A percentile compares a stretch with the other conserved stretches of the same genome.
Evolutionary conservation across 192 early-diverging fungal species (phyloP).

Genomic region (Cladochytrium replicatum): DNA sequence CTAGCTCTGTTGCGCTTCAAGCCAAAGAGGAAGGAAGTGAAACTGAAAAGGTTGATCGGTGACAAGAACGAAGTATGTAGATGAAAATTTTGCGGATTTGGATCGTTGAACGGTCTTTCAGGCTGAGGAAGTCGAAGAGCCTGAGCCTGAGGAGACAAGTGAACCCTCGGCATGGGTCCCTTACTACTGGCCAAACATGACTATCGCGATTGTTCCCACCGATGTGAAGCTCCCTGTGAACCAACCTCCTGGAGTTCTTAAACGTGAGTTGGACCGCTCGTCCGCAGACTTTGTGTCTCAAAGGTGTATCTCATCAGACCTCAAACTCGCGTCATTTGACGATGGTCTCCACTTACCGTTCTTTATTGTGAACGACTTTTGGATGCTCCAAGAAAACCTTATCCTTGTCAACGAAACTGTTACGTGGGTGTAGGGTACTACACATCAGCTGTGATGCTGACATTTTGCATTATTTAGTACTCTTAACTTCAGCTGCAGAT

Average conservation of each 20-base stretch:
- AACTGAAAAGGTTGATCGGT: conserved; percentile 32
- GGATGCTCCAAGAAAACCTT: conserved; percentile 59
- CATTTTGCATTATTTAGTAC: conserved; percentile 16
- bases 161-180: conserved; percentile 41
- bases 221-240: conserved; percentile 32
- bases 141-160: background rate
- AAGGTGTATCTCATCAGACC: too few species aligned
- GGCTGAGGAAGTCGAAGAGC: background rate
- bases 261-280: conserved; percentile 28
- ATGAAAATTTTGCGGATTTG: too few species aligned
- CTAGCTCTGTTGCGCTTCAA: conserved; percentile 7
- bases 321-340: too few species aligned
- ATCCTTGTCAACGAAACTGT: conserved; percentile 64
- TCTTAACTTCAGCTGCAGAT: conserved; percentile 56
- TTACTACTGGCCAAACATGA: conserved; percentile 74
- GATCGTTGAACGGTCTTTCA: background rate
- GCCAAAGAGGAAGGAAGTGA: conserved; percentile 28
- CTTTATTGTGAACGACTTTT: conserved; percentile 74
- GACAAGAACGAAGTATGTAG: conserved; percentile 1
- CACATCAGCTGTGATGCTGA: background rate
- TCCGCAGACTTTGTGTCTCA: background rate
- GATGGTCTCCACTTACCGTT: conserved; percentile 51
- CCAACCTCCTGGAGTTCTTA: conserved; percentile 39
- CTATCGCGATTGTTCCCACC: conserved; percentile 48
- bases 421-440: conserved; percentile 30